Base-by-base conservation (phyloP, 1,284 basidiomycete genomes). In the Moesziomyces sp. region DNA sequence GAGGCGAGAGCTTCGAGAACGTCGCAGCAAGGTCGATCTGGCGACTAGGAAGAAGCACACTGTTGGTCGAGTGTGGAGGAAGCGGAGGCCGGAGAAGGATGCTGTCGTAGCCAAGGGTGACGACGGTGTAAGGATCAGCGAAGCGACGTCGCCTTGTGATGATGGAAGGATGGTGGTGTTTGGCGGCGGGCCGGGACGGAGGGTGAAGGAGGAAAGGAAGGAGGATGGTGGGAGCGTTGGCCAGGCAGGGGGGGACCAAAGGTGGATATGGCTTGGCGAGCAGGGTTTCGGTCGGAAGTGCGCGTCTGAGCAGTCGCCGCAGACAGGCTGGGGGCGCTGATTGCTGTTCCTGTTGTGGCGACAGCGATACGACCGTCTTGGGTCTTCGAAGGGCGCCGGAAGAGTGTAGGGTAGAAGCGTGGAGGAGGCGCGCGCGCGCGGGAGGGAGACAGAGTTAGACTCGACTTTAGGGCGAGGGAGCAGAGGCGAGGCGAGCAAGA, bases 111-210 rank as follows among this genome's bases (percentile, higher is more conserved):
- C 54, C 18, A 45, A 30, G 35, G 40, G 30, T 26, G 59, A 62
- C 48, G 66, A 69, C 55, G 30, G 30, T 19, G 33, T 13, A 24
- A 42, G 23, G 47, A 35, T 19, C 13, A 63, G 66, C 66, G 60
- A 62, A 69, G 46, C 60, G 44, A 52, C 56, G 60, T 69, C 60
- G 66, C 66, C 21, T 33, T 58, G 38, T 4, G 24, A n/a, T 33
- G 16, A 21, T 7, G 33, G 30, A 16, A 23, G n/a, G 24, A 40
- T 44, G 28, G 35, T 40, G 38, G 3, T 40, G 38, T 18, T 16
- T 40, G 38, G 38, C 38, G 38, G 13, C 18, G 16, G 38, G 19
- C 14, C n/a, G 21, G 42, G 23, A 24, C 2, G 21, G 35, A 51
- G 11, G 35, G 19, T 33, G 47, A 49, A 42, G 35, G 47, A 49